Evolutionary conservation across 257 asterid species (phyloP).

Genomic region (Dorcoceras hygrometricum): DNA sequence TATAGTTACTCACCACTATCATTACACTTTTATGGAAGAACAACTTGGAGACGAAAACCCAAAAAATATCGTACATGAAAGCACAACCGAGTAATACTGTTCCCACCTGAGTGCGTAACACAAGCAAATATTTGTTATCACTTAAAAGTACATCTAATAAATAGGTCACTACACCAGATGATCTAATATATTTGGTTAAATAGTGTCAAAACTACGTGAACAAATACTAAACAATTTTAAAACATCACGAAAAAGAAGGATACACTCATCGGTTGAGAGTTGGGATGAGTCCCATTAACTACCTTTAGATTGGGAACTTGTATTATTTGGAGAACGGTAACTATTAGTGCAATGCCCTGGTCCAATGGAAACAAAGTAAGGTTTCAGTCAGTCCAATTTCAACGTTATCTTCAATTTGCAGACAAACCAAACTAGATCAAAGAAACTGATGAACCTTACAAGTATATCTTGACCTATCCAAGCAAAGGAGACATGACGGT

Average conservation of each 20-base stretch:
- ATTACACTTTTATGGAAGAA: slow-evolving; percentile 97
- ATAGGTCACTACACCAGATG: neutral
- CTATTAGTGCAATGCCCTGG: slow-evolving; percentile 93
- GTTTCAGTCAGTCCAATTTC: neutral
- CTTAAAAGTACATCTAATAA: neutral
- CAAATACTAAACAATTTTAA: neutral
- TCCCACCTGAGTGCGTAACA: slow-evolving; percentile 67
- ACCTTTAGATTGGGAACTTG: slow-evolving; percentile 97
- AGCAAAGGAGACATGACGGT: slow-evolving; percentile 66
- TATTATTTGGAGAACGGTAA: slow-evolving; percentile 89
- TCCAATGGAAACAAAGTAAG: slow-evolving; percentile 20
- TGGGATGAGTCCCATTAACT: slow-evolving; percentile 8
- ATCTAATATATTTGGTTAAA: neutral
- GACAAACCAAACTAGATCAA: slow-evolving; percentile 9
- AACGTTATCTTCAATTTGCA: slow-evolving; percentile 1
- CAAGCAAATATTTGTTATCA: neutral
- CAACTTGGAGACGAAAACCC: slow-evolving; percentile 92
- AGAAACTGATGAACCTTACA: slow-evolving; percentile 36
- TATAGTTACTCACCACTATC: slow-evolving; percentile 75
- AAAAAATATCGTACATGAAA: slow-evolving; percentile 85
- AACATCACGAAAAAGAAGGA: neutral
- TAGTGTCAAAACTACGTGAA: neutral
- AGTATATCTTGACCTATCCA: slow-evolving; percentile 99
- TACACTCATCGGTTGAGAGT: neutral
- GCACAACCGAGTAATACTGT: slow-evolving; percentile 90